A percentile compares a stretch with the other conserved stretches of the same genome.
Conservation (phyloP, 2,329 filamentous ascomycete species). For the Beauveria caledonica region DNA sequence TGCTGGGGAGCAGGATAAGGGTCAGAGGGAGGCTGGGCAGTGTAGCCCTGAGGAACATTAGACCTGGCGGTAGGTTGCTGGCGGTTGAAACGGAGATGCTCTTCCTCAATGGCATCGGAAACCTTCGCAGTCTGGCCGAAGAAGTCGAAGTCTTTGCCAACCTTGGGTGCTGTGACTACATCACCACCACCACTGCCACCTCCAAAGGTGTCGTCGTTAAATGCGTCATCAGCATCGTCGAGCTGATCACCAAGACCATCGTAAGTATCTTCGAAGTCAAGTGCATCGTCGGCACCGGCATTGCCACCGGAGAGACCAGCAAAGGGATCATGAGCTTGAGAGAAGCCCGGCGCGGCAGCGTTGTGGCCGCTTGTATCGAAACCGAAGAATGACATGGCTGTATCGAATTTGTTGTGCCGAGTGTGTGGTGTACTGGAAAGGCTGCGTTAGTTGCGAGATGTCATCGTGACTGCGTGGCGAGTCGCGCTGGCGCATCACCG, state of each 20-base stretch:
- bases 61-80: constrained; percentile 52
- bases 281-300: constrained; percentile 40
- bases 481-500: background rate
- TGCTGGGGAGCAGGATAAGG: constrained; percentile 33
- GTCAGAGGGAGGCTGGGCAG: constrained; percentile 25
- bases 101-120: constrained; percentile 77
- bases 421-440: constrained; percentile 1
- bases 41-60: constrained; percentile 26
- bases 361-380: constrained; percentile 66
- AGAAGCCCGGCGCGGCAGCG: constrained; percentile 67
- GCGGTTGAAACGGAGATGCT: constrained; percentile 75
- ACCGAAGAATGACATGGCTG: constrained; percentile 82
- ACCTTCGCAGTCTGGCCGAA: constrained; percentile 88
- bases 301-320: constrained; percentile 61
- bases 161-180: constrained; percentile 36
- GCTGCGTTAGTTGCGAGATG: background rate
- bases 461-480: background rate
- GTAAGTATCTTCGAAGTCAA: constrained; percentile 94
- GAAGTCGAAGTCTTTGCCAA: constrained; percentile 96
- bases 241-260: constrained; percentile 88
- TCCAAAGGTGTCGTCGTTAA: constrained; percentile 92
- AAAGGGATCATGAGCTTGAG: constrained; percentile 78
- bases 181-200: constrained; percentile 33
- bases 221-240: constrained; percentile 83
- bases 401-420: constrained; percentile 15